Evolutionary conservation across 2,329 filamentous ascomycete genomes (phyloP), one percentile per base, ranked within the genome.

Genomic region (Elsinoe australis): DNA sequence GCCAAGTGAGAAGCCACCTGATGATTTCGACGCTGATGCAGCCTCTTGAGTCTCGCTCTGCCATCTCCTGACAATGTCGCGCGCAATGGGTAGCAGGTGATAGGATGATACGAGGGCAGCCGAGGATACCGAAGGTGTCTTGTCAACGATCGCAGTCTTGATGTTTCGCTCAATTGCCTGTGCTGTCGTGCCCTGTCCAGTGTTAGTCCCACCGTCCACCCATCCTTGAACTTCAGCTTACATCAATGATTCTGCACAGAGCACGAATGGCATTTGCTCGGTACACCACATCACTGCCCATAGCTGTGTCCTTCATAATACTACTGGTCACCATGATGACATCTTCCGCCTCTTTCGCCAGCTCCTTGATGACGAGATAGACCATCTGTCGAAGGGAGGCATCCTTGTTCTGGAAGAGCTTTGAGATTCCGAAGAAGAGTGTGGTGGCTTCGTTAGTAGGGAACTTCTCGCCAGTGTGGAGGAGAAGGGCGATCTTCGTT

Each of bases 261-360:
- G 90, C 89, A 59, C 92, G 79, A 64, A 96, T 96, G 54, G 92
- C 90, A 71, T 98, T 98, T 46, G 92, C 87, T 61, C 92, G 79
- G 73, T 89, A 95, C 49, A 95, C 81, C 47, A 89, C 84, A 64
- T 96, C 92, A 62, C 87, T 95, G 61, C 89, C 87, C 54, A 94
- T 88, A 46, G 89, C 88, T 8, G 90, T 95, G 67, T 98, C 92
- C 75, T 98, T 98, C 92, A 96, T 98, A 59, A 98, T 95, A 58
- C 90, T 95, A 70, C 87, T 94, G 14, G 92, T 98, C 53, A 95
- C 92, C 92, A 98, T 96, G 66, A 98, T 98, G 55, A 95, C 94
- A 75, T 98, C 92, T 72, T 96, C 88, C 51, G 92, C 92, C 18
- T 88, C 95, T 67, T 82, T 81, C 57, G 90, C 87, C 61, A 98